phyloP scores from a whole-genome alignment of 345 rosid species.

The Sisymbrium irio region DNA sequence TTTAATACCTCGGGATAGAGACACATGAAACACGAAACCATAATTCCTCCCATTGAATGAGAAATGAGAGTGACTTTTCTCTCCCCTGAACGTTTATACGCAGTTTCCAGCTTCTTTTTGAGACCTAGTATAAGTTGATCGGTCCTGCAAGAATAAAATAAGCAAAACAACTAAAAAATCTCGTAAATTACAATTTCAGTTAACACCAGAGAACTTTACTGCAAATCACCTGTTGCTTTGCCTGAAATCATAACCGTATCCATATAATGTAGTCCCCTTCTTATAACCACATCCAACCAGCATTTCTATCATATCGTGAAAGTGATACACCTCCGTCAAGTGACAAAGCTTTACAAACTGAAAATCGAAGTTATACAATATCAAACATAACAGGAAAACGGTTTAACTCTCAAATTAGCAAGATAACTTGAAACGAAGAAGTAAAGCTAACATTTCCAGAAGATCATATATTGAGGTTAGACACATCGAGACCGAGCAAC shows the following conservation, averaged over 20 bases:
- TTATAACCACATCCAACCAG: constrained; percentile 66
- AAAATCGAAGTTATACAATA: constrained; percentile 27
- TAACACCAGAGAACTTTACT: background rate
- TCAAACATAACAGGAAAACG: too few species aligned
- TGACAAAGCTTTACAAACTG: constrained; percentile 64
- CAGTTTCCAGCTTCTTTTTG: constrained; percentile 64
- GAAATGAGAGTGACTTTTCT: constrained; percentile 77
- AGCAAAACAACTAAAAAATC: background rate
- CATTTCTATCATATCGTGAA: constrained; percentile 91
- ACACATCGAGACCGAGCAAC: background rate
- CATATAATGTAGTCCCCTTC: constrained; percentile 80
- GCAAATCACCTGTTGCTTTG: constrained; percentile 75
- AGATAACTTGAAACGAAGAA: background rate
- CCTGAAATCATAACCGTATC: constrained; percentile 89
- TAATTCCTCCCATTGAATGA: constrained; percentile 89
- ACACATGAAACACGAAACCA: constrained; percentile 69
- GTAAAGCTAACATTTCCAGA: background rate
- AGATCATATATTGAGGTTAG: background rate
- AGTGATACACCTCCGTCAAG: constrained; percentile 71
- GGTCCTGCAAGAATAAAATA: constrained; percentile 44
- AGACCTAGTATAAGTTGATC: constrained; percentile 63
- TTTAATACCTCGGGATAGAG: constrained; percentile 61
- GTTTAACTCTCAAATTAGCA: background rate
- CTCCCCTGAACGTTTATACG: constrained; percentile 63
- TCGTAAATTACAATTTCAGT: background rate